phyloP scores from a whole-genome alignment of 1,284 basidiomycete species.

The Neotropicomus parvogracilis region DNA sequence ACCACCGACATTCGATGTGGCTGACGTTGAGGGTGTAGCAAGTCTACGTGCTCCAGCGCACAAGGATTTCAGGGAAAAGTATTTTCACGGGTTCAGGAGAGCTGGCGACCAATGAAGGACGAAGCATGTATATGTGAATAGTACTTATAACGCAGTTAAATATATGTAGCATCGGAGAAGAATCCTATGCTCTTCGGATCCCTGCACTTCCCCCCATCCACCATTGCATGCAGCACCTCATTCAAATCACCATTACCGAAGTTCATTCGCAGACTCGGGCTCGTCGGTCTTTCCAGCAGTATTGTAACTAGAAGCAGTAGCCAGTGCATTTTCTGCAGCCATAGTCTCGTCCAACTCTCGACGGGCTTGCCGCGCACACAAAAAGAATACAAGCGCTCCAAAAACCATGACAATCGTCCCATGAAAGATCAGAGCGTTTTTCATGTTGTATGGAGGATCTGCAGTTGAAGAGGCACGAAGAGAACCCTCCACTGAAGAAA shows the following conservation, averaged over 20 bases:
- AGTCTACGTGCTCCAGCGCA: conserved; percentile 61
- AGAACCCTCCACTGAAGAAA: conserved; percentile 52
- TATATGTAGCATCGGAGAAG: too few species aligned
- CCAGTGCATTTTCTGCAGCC: conserved; percentile 12
- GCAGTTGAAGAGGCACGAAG: conserved; percentile 57
- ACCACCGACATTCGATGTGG: conserved; percentile 48
- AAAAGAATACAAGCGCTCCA: conserved; percentile 41
- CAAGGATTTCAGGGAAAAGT: conserved; percentile 76
- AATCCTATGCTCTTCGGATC: neutral
- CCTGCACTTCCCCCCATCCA: neutral
- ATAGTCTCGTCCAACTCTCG: conserved; percentile 52
- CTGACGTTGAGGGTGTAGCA: conserved; percentile 18
- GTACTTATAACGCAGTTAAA: neutral
- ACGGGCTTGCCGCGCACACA: conserved; percentile 57
- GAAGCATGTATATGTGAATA: too few species aligned
- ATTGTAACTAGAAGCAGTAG: neutral
- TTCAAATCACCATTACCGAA: neutral
- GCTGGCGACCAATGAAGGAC: conserved; percentile 10
- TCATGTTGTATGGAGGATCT: conserved; percentile 69
- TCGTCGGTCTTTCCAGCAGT: neutral
- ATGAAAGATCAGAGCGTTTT: conserved; percentile 58
- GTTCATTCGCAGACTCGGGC: neutral
- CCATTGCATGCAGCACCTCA: neutral
- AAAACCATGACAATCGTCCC: conserved; percentile 44
- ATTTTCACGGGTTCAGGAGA: conserved; percentile 73